phyloP scores from a whole-genome alignment of 2,329 filamentous ascomycete genomes.

The Westerdykella ornata region DNA sequence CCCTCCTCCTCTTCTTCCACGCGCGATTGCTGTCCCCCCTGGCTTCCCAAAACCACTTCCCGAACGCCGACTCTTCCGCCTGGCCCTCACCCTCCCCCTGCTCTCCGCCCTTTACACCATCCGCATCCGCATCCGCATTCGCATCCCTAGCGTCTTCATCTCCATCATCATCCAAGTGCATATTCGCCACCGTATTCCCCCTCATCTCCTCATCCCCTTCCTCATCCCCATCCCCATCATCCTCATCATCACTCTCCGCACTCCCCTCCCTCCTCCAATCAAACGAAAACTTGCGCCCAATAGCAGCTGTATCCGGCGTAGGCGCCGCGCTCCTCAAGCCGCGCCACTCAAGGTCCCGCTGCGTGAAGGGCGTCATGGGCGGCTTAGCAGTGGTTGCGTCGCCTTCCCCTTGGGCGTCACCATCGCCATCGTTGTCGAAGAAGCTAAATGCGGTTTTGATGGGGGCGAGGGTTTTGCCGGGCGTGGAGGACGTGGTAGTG shows the following conservation, averaged over 20 bases:
- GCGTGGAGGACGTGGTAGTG: slow-evolving; percentile 23
- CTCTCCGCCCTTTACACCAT: slow-evolving; percentile 10
- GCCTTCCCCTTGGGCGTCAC: slow-evolving; percentile 27
- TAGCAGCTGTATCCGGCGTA: slow-evolving; percentile 85
- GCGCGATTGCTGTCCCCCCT: slow-evolving; percentile 44
- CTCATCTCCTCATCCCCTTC: slow-evolving; percentile 22
- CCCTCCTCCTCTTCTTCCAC: slow-evolving; percentile 52
- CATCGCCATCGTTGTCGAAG: slow-evolving; percentile 50
- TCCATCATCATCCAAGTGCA: slow-evolving; percentile 10
- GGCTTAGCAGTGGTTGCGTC: slow-evolving; percentile 15
- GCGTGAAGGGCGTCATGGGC: slow-evolving; percentile 78
- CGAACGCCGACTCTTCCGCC: slow-evolving; percentile 51
- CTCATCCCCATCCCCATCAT: slow-evolving; percentile 39
- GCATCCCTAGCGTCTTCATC: slow-evolving; percentile 25
- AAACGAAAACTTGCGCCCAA: slow-evolving; percentile 57
- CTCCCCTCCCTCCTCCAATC: slow-evolving; percentile 36
- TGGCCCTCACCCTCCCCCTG: slow-evolving; percentile 15
- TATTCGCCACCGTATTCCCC: slow-evolving; percentile 28
- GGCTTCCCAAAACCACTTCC: slow-evolving; percentile 55
- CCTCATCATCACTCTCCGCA: slow-evolving; percentile 42
- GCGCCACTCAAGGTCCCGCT: slow-evolving; percentile 68
- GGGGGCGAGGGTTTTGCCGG: slow-evolving; percentile 34
- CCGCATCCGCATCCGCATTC: slow-evolving; percentile 11
- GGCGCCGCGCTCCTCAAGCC: slow-evolving; percentile 81
- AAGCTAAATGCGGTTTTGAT: slow-evolving; percentile 67